These are phyloP conservation scores for Trichosanthes cucumerina DNA, from an alignment of 306 rosid species.

Conservation along the genomic window DNA sequence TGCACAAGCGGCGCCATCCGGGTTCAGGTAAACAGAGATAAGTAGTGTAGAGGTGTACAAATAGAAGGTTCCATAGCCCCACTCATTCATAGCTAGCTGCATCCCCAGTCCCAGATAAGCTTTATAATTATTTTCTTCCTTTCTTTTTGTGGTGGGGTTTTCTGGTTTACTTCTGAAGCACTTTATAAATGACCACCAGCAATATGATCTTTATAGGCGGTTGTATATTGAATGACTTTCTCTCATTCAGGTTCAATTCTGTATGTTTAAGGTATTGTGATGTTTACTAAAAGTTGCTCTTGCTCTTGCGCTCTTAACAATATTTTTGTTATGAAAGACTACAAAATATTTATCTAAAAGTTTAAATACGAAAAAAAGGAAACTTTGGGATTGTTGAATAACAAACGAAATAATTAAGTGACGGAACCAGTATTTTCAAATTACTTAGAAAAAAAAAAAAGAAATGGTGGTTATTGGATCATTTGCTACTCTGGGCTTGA, in stretches of 20 bases:
- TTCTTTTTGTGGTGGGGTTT: neutral
- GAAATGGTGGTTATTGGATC: too few species aligned
- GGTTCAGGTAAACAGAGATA: constrained; percentile 38
- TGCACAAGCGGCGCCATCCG: constrained; percentile 72
- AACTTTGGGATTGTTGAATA: too few species aligned
- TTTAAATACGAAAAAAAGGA: too few species aligned
- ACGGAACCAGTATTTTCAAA: too few species aligned
- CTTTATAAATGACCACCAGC: neutral
- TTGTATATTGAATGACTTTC: neutral
- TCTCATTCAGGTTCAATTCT: neutral
- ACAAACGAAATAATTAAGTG: too few species aligned
- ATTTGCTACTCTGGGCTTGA: too few species aligned
- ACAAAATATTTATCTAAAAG: too few species aligned
- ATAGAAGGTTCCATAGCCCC: neutral
- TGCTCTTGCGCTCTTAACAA: too few species aligned
- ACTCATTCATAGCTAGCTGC: neutral
- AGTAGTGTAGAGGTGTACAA: neutral
- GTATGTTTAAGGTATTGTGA: neutral
- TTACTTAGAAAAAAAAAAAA: too few species aligned
- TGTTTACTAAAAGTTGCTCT: neutral
- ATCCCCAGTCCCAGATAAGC: neutral
- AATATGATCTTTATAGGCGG: neutral
- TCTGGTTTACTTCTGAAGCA: neutral
- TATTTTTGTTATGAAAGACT: too few species aligned
- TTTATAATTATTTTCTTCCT: neutral